phyloP scores from a whole-genome alignment of 2,329 filamentous ascomycete genomes.

The Fusarium scirpi region DNA sequence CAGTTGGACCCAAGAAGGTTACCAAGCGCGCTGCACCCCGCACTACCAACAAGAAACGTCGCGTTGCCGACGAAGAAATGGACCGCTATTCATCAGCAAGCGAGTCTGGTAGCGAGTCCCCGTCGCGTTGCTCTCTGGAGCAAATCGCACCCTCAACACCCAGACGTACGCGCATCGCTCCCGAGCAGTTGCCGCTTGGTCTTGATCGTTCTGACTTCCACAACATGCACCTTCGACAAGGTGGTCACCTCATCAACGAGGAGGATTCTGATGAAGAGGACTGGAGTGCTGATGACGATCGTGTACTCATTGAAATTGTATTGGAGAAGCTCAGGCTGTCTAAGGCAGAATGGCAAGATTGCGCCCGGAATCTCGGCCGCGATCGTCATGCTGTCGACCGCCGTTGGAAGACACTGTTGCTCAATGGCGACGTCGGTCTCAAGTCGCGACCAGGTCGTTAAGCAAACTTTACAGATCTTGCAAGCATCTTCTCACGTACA shows the following conservation, averaged over 20 bases:
- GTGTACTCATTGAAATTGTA: slow-evolving; percentile 74
- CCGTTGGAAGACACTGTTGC: slow-evolving; percentile 73
- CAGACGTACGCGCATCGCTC: slow-evolving; percentile 70
- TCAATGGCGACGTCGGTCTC: slow-evolving; percentile 69
- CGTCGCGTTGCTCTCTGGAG: slow-evolving; percentile 22
- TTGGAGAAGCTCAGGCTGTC: slow-evolving; percentile 74
- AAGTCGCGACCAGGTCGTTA: slow-evolving; percentile 61
- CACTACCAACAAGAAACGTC: slow-evolving; percentile 66
- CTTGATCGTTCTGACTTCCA: slow-evolving; percentile 71
- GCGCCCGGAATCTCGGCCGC: slow-evolving; percentile 71
- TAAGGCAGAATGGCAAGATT: slow-evolving; percentile 76
- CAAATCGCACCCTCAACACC: slow-evolving; percentile 63
- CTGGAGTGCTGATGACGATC: slow-evolving; percentile 74
- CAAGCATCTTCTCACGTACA: slow-evolving; percentile 32
- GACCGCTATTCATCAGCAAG: slow-evolving; percentile 55
- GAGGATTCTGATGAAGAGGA: slow-evolving; percentile 59
- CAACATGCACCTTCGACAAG: slow-evolving; percentile 50
- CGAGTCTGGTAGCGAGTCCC: slow-evolving; percentile 53
- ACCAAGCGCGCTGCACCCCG: slow-evolving; percentile 63
- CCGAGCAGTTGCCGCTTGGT: slow-evolving; percentile 70
- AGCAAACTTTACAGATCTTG: slow-evolving; percentile 57
- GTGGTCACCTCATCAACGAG: slow-evolving; percentile 52
- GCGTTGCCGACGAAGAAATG: slow-evolving; percentile 60
- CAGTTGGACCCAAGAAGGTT: slow-evolving; percentile 59
- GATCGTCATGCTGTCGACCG: slow-evolving; percentile 68